Evolutionary conservation across 306 rosid genomes (phyloP).

Genomic region (Elaeagnus macrophylla): DNA sequence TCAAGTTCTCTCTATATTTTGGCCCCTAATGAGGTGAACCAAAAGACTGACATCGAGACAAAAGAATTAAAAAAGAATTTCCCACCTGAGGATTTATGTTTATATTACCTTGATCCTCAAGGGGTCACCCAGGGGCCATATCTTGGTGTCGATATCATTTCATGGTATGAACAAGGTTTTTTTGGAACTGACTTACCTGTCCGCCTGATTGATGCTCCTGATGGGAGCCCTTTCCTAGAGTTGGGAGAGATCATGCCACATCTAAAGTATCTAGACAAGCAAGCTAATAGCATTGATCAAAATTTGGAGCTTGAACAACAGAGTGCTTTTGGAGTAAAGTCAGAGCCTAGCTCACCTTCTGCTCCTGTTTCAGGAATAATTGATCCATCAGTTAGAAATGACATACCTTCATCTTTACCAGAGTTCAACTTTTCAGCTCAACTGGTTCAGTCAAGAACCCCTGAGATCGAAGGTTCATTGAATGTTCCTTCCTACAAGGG

Average conservation of each 20-base stretch:
- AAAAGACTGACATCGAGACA: conserved; percentile 11
- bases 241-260: conserved; percentile 48
- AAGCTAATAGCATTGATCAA: conserved; percentile 14
- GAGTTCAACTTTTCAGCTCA: conserved; percentile 30
- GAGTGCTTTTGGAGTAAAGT: conserved; percentile 18
- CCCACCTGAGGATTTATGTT: conserved; percentile 31
- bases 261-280: conserved; percentile 26
- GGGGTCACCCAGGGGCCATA: conserved; percentile 51
- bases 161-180: conserved; percentile 56
- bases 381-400: conserved; percentile 21
- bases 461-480: conserved; percentile 29
- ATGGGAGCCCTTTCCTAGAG: conserved; percentile 35
- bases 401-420: conserved; percentile 12
- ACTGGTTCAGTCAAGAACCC: conserved; percentile 24
- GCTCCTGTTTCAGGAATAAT: conserved; percentile 20
- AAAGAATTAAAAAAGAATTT: conserved; percentile 19
- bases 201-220: conserved; percentile 43
- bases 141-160: conserved; percentile 45
- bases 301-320: conserved; percentile 26
- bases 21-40: conserved; percentile 23
- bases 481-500: conserved; percentile 30
- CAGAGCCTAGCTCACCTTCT: conserved; percentile 25
- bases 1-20: conserved; percentile 24
- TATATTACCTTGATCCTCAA: conserved; percentile 58
- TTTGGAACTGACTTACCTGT: conserved; percentile 50